Percentiles rank a stretch among this genome's conserved stretches.
Evolutionary conservation across 2,329 filamentous ascomycete genomes (phyloP).

Genomic region (Phyllosticta capitalensis): DNA sequence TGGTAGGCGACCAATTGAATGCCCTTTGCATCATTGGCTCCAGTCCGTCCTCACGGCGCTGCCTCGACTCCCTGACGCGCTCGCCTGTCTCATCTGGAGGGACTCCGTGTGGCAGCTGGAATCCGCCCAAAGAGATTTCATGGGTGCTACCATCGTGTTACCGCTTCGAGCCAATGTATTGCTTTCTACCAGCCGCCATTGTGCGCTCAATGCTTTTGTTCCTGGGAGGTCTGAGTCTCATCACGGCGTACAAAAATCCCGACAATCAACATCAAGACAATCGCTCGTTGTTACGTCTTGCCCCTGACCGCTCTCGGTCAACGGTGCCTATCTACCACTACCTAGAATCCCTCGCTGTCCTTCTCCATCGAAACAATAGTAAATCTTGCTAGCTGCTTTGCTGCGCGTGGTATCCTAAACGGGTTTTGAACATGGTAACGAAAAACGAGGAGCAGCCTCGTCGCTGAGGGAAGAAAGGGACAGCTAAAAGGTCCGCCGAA

Average conservation of each 20-base stretch:
- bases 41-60: neutral
- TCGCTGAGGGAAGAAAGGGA: neutral
- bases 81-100: neutral
- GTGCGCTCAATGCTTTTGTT: no score
- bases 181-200: no score
- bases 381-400: slow-evolving; percentile 3
- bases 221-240: slow-evolving; percentile 1
- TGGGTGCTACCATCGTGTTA: no score
- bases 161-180: no score
- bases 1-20: neutral
- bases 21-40: neutral
- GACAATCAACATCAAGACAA: neutral
- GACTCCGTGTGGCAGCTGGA: no score
- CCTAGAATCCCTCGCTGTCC: slow-evolving; percentile 5
- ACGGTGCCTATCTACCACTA: slow-evolving; percentile 8
- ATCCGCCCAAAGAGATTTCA: no score
- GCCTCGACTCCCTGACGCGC: neutral
- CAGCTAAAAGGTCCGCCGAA: neutral
- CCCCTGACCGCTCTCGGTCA: neutral
- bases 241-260: no score
- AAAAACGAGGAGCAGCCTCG: neutral
- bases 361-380: slow-evolving; percentile 7
- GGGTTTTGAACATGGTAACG: slow-evolving; percentile 1
- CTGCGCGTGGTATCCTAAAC: slow-evolving; percentile 10
- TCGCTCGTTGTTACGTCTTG: neutral